Percentiles rank a stretch among this genome's conserved stretches.
These are phyloP conservation scores for Ceratobasidium theobromae DNA, from an alignment of 1,284 basidiomycete genomes.

Conservation along the genomic window DNA sequence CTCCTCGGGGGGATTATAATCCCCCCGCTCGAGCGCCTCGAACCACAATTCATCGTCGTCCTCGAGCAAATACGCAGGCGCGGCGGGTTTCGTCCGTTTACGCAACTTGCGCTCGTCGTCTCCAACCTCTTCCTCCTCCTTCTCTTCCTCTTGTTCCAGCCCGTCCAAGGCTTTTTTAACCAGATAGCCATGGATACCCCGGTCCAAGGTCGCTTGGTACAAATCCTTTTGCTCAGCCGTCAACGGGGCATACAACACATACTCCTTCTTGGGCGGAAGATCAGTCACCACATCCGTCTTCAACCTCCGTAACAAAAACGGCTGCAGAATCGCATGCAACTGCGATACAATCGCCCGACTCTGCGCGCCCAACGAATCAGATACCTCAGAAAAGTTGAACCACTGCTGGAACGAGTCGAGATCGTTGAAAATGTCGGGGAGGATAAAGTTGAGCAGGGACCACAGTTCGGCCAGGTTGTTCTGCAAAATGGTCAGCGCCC, in stretches of 20 bases:
- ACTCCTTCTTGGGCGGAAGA: conserved; percentile 90
- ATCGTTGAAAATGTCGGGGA: conserved; percentile 90
- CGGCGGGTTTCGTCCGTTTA: conserved; percentile 38
- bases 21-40: conserved; percentile 57
- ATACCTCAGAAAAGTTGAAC: conserved; percentile 51
- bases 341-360: conserved; percentile 71
- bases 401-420: conserved; percentile 89
- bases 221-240: conserved; percentile 79
- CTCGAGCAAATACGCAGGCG: conserved; percentile 45
- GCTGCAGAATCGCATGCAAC: conserved; percentile 89
- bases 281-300: conserved; percentile 88
- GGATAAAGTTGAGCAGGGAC: conserved; percentile 92
- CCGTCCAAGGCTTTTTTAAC: conserved; percentile 50
- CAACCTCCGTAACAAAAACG: conserved; percentile 90
- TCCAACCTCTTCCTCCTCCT: conserved; percentile 40
- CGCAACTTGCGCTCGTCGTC: conserved; percentile 47
- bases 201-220: conserved; percentile 76
- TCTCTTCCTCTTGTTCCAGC: conserved; percentile 37
- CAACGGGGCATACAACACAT: conserved; percentile 88
- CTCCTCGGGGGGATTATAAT: conserved; percentile 41
- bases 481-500: conserved; percentile 45
- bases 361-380: conserved; percentile 54
- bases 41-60: conserved; percentile 72
- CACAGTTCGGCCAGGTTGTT: conserved; percentile 95
- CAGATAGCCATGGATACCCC: conserved; percentile 65